phyloP scores from a whole-genome alignment of 1,139 yeast species.

The Diutina pseudorugosa region DNA sequence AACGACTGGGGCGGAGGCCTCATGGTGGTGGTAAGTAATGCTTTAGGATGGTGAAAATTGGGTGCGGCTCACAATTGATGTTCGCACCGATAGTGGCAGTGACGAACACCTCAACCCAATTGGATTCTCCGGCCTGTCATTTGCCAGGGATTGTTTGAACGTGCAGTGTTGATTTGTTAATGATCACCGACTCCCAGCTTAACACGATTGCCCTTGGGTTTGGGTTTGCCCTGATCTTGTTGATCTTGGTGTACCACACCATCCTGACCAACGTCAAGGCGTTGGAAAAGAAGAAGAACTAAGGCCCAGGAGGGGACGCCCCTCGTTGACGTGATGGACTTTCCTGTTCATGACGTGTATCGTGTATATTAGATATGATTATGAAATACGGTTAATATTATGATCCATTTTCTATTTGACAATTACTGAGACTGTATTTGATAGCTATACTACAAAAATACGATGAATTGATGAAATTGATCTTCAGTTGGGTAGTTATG shows the following conservation, averaged over 20 bases:
- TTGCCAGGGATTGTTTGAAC: neutral
- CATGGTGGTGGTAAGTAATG: neutral
- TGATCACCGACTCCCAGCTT: conserved; percentile 78
- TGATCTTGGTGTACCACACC: conserved; percentile 62
- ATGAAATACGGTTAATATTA: neutral
- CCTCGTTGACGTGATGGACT: no score
- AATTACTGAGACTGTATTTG: no score
- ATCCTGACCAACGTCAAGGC: conserved; percentile 26
- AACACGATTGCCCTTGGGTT: conserved; percentile 63
- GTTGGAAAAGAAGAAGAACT: neutral
- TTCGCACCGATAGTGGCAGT: neutral
- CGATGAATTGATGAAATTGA: no score
- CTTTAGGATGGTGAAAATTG: neutral
- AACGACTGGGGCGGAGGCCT: conserved; percentile 6
- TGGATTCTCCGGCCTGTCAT: neutral
- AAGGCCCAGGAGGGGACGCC: no score
- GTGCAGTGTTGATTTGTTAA: conserved; percentile 12
- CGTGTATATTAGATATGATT: neutral
- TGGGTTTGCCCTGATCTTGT: conserved; percentile 60
- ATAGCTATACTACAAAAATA: no score
- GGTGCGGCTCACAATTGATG: neutral
- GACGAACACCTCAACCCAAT: neutral
- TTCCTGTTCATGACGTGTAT: neutral
- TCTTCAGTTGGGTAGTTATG: no score
- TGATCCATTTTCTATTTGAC: no score